Base-by-base conservation (phyloP, 1,284 basidiomycete species). In the Tetrapyrgos nigripes region DNA sequence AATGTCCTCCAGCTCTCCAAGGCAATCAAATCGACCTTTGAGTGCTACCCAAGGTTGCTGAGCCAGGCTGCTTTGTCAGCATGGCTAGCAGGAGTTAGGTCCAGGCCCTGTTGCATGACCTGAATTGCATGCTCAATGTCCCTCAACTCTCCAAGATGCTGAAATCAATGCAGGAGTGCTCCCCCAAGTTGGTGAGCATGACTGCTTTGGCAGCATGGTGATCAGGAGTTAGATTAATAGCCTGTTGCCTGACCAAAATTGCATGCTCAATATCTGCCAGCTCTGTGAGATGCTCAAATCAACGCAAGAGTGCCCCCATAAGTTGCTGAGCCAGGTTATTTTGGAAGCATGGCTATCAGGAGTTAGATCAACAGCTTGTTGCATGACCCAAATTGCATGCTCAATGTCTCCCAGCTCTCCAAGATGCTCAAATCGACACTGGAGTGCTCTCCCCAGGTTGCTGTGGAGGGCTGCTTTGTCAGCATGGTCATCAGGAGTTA, bases 41-140 rank as follows among this genome's bases (percentile, higher is more conserved):
- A 52, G 27, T 19, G 35, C 50, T 23, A 13, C 19, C 35, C 50
- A 40, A 52, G 33, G 33, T 40, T 40, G 23, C 13, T 40, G 8
- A 52, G 23, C 17, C n/a, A 21, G 4, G 4, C 19, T 6, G 23
- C 9, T 24, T 40, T 52, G 33, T 9, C 19, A 19, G 13, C 33
- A 40, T 40, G 6, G 33, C 23, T 33, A 37, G 35, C 33, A 52
- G 33, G 33, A n/a, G 50, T 40, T 6, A 62, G 53, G 8, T 53
- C 3, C 45, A 53, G 8, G 10, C 55, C 59, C 13, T 27, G 24
- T 11, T 48, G 40, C n/a, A 23, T 8, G 28, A 9, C 40, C 23
- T 13, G n/a, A 24, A 60, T 31, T 10, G 53, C 43, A 23, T 56
- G 19, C 26, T 62, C 50, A 24, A 64, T 33, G 45, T 64, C 62